Evolutionary conservation across 2,329 filamentous ascomycete species (phyloP).

Genomic region (Dactylellina haptotyla): DNA sequence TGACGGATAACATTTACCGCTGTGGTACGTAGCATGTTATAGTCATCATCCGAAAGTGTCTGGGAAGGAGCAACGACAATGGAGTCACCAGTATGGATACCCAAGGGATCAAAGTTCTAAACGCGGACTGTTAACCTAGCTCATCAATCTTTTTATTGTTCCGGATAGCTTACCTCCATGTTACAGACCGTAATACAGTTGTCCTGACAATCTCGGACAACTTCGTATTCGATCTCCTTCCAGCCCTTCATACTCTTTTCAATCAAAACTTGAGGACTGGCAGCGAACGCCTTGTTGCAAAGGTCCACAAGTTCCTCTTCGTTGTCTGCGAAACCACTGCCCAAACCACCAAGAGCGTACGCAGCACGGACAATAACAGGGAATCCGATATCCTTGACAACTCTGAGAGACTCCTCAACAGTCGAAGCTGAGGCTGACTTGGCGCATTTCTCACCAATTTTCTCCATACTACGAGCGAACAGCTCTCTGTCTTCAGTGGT

Average conservation of each 20-base stretch:
- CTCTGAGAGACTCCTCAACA: slow-evolving; percentile 86
- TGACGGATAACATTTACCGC: slow-evolving; percentile 97
- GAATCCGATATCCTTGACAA: slow-evolving; percentile 90
- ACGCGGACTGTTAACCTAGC: slow-evolving; percentile 3
- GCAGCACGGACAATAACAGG: slow-evolving; percentile 97
- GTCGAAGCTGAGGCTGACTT: slow-evolving; percentile 93
- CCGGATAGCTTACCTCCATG: slow-evolving; percentile 73
- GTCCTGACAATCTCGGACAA: slow-evolving; percentile 92
- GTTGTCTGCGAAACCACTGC: slow-evolving; percentile 93
- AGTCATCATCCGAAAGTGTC: slow-evolving; percentile 95
- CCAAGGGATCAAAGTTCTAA: slow-evolving; percentile 92
- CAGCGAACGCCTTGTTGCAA: slow-evolving; percentile 93
- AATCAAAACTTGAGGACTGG: slow-evolving; percentile 93
- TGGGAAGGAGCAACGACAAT: slow-evolving; percentile 98
- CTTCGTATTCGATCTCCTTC: slow-evolving; percentile 99
- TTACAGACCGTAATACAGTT: slow-evolving; percentile 99
- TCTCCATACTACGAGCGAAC: slow-evolving; percentile 97
- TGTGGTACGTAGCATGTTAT: slow-evolving; percentile 98
- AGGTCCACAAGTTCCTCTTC: slow-evolving; percentile 83
- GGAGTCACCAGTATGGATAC: slow-evolving; percentile 97
- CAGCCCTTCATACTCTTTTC: slow-evolving; percentile 99
- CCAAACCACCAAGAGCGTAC: slow-evolving; percentile 92
- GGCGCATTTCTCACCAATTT: slow-evolving; percentile 96
- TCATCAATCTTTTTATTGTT: neutral
- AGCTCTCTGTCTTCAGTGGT: slow-evolving; percentile 98